Percentiles rank a stretch among this genome's conserved stretches.
Evolutionary conservation across 2,329 filamentous ascomycete species (phyloP).

Genomic region (Pseudogymnoascus sp.): DNA sequence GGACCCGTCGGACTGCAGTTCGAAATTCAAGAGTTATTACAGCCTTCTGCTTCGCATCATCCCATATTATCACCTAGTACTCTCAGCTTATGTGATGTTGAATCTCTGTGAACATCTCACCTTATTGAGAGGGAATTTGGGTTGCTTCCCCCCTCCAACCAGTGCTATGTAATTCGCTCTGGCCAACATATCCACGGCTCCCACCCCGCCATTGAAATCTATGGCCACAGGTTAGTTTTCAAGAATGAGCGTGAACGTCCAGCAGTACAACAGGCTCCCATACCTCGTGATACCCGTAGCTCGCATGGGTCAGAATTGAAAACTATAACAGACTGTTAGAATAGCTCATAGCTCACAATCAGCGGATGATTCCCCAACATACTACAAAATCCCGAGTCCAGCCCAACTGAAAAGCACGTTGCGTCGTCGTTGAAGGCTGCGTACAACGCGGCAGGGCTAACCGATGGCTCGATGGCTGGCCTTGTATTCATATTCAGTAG

Average conservation of each 20-base stretch:
- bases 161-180: conserved; percentile 81
- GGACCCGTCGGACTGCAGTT: conserved; percentile 72
- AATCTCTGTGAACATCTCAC: conserved; percentile 32
- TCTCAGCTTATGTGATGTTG: background rate
- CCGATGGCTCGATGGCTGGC: conserved; percentile 72
- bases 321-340: conserved; percentile 39
- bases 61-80: conserved; percentile 74
- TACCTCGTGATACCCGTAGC: conserved; percentile 57
- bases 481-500: conserved; percentile 72
- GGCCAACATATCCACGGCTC: conserved; percentile 78
- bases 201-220: conserved; percentile 79
- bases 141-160: conserved; percentile 78
- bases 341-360: conserved; percentile 22
- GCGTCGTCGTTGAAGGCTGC: conserved; percentile 79
- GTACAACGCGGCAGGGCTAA: conserved; percentile 69
- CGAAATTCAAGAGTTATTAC: conserved; percentile 72
- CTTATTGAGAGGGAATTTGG: conserved; percentile 84
- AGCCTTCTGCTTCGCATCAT: conserved; percentile 71
- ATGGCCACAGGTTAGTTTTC: conserved; percentile 6
- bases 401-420: conserved; percentile 78
- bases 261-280: background rate
- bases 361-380: conserved; percentile 29
- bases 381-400: conserved; percentile 83
- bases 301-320: conserved; percentile 67
- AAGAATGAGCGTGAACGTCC: background rate